Evolutionary conservation across 805 yeast species (phyloP).

Genomic region (Candida nanaspora): DNA sequence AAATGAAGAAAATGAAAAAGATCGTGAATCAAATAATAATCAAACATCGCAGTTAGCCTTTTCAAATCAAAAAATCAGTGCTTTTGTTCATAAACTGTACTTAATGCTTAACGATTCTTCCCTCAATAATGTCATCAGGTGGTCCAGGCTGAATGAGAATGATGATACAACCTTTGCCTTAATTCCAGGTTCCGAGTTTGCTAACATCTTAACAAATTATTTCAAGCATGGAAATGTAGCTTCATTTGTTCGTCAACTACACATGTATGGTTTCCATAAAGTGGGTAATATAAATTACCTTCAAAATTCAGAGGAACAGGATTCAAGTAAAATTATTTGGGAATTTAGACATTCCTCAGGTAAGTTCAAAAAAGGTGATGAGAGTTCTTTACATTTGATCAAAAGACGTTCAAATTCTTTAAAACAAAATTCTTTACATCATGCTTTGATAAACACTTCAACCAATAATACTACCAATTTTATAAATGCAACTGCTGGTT

Average conservation of each 20-base stretch:
- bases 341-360: conserved; percentile 50
- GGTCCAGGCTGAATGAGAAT: conserved; percentile 40
- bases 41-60: not conserved
- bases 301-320: conserved; percentile 1
- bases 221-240: conserved; percentile 94
- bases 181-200: conserved; percentile 59
- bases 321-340: conserved; percentile 32
- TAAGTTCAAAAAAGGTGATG: conserved; percentile 41
- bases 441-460: not conserved
- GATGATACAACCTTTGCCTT: conserved; percentile 52
- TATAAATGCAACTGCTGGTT: not conserved
- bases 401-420: conserved; percentile 41
- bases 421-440: conserved; percentile 4
- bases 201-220: conserved; percentile 55
- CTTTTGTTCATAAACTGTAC: conserved; percentile 59
- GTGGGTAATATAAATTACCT: conserved; percentile 37
- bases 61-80: conserved; percentile 35
- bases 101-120: conserved; percentile 52
- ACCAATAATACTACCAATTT: not conserved
- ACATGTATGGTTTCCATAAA: conserved; percentile 96
- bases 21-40: not conserved
- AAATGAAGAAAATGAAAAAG: not conserved
- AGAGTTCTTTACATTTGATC: conserved; percentile 35
- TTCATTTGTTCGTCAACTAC: conserved; percentile 86
- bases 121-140: conserved; percentile 54